Base-by-base conservation (phyloP, 2,329 filamentous ascomycete species). In the Atkinsonella texensis region DNA sequence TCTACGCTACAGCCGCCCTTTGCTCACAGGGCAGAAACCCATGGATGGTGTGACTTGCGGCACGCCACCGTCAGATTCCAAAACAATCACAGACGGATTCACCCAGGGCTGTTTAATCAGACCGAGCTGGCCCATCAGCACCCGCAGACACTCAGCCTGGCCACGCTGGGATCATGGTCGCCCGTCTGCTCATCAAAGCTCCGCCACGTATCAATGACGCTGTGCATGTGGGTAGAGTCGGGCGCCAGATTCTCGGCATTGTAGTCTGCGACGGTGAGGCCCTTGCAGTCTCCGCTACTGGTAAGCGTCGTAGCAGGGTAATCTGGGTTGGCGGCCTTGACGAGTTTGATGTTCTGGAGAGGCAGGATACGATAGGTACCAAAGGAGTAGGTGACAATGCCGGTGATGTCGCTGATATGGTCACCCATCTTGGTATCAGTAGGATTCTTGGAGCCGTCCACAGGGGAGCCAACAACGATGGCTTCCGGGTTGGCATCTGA, bases 321-420 rank as follows among this genome's bases (percentile, higher is more conserved):
- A 9, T 77, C 62, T 7, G 66, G 63, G 2, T 76, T 74, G 9
- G 69, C 64, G 33, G 68, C 65, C 4, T 72, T 72, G 45, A 69
- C 67, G 33, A 80, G 67, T 40, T 72, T 70, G 54, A 83, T 59
- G 18, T 74, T 74, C 1, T 81, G 85, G 15, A 77, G 66, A 1
- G 84, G 84, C 3, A 86, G 73, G 59, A 88, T 79, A 56, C 75
- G 72, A 66, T 87, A 88, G 70, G 81, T 85, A 23, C 84, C 84
- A 58, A 80, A 86, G 11, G 75, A 73, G 56, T 86, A 76, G 46
- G 71, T 76, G 7, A 88, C 73, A 17, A 87, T 68, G n/a, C 84
- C 84, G 0, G 81, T 86, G 59, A 88, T 80, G 49, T 85, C 79
- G 46, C 74, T 74, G 9, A 87, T 68, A 5, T 68, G 67, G 62